These are phyloP conservation scores for Cladosporium colombiae DNA, from an alignment of 2,329 filamentous ascomycete genomes.

Conservation along the genomic window DNA sequence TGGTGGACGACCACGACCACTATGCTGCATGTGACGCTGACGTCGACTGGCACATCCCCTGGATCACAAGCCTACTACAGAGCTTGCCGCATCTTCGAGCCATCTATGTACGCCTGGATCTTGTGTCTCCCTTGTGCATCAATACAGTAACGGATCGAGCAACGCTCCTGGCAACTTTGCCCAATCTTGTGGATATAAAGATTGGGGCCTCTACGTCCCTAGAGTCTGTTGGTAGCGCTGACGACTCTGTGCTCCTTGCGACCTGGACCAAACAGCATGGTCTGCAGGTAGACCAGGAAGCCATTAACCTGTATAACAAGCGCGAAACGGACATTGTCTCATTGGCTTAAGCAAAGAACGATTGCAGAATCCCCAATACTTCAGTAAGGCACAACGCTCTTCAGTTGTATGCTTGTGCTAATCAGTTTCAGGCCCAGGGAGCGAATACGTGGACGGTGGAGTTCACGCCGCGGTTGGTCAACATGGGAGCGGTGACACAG, in stretches of 20 bases:
- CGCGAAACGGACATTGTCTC: neutral
- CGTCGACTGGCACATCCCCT: neutral
- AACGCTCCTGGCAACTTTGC: neutral
- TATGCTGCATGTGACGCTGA: neutral
- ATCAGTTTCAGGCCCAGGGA: neutral
- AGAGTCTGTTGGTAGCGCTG: neutral
- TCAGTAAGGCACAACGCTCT: neutral
- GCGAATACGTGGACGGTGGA: neutral
- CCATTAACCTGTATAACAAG: neutral
- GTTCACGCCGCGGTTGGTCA: neutral
- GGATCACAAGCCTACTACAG: neutral
- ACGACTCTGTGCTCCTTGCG: neutral
- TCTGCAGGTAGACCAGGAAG: neutral
- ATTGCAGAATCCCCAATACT: neutral
- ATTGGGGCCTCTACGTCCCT: neutral
- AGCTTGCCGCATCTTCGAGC: neutral
- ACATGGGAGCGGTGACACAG: neutral
- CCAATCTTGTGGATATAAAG: neutral
- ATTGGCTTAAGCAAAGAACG: neutral
- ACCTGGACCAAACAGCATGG: neutral
- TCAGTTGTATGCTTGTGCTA: neutral
- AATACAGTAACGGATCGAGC: no score
- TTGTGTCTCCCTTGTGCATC: neutral
- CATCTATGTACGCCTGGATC: neutral
- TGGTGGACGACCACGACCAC: neutral